phyloP scores from a whole-genome alignment of 2,329 filamentous ascomycete species.

The Onygenales sp. region DNA sequence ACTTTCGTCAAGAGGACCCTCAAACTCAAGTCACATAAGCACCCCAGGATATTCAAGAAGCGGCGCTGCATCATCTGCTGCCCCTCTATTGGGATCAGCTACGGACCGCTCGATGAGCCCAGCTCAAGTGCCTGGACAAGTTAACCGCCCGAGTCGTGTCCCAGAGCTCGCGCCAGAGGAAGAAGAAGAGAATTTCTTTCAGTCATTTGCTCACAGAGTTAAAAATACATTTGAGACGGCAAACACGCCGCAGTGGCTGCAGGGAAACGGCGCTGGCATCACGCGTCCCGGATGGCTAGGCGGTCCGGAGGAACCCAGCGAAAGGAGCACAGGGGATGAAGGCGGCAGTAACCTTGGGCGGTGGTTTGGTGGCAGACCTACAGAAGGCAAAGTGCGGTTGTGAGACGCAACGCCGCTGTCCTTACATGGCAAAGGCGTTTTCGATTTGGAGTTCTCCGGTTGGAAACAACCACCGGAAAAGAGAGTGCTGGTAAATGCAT shows the following conservation, averaged over 20 bases:
- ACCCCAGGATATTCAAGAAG: not conserved
- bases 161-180: conserved; percentile 30
- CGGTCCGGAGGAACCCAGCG: conserved; percentile 10
- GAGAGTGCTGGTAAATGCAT: not conserved
- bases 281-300: conserved; percentile 77
- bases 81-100: conserved; percentile 24
- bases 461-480: not conserved
- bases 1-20: conserved; percentile 19
- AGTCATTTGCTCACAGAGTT: conserved; percentile 72
- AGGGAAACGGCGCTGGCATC: conserved; percentile 58
- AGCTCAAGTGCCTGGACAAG: not conserved
- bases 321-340: not conserved
- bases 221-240: conserved; percentile 85
- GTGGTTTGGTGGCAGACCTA: conserved; percentile 31
- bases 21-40: conserved; percentile 5
- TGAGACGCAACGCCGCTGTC: conserved; percentile 8
- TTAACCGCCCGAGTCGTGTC: not conserved
- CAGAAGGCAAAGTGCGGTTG: conserved; percentile 31
- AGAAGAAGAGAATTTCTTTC: conserved; percentile 65
- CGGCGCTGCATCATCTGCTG: conserved; percentile 18
- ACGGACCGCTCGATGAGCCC: conserved; percentile 18
- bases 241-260: conserved; percentile 73
- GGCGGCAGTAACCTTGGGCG: conserved; percentile 23
- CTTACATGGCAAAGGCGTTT: not conserved
- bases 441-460: not conserved